Evolutionary conservation across 2,329 filamentous ascomycete species (phyloP).

Genomic region (Pseudomassariella vexata): DNA sequence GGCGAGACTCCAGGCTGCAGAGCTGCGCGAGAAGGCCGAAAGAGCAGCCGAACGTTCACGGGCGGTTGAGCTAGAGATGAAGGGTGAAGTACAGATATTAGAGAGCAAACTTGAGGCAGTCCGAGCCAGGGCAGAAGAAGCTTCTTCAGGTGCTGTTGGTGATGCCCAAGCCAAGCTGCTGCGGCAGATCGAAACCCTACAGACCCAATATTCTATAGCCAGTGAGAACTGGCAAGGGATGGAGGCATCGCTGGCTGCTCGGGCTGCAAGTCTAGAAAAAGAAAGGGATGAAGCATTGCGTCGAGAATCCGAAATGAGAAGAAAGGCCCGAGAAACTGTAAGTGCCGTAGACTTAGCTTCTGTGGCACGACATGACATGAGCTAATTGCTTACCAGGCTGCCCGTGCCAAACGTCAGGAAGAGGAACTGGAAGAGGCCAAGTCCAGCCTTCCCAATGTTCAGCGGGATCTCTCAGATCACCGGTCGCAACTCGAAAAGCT

Average conservation of each 20-base stretch:
- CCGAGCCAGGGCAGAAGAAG: slow-evolving; percentile 81
- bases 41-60: slow-evolving; percentile 66
- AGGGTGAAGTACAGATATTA: slow-evolving; percentile 68
- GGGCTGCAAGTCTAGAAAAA: slow-evolving; percentile 74
- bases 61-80: slow-evolving; percentile 68
- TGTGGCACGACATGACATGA: no score
- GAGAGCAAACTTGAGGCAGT: slow-evolving; percentile 89
- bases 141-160: slow-evolving; percentile 72
- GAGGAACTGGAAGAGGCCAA: slow-evolving; percentile 73
- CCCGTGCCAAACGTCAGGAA: slow-evolving; percentile 61
- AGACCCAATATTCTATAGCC: slow-evolving; percentile 90
- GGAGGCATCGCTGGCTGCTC: slow-evolving; percentile 75
- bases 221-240: slow-evolving; percentile 98
- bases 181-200: slow-evolving; percentile 89
- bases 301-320: slow-evolving; percentile 80
- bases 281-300: slow-evolving; percentile 82
- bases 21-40: slow-evolving; percentile 67
- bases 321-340: slow-evolving; percentile 83
- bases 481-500: slow-evolving; percentile 56
- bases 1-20: slow-evolving; percentile 61
- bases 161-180: slow-evolving; percentile 85
- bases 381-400: slow-evolving; percentile 45
- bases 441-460: slow-evolving; percentile 57
- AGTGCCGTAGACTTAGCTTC: slow-evolving; percentile 24
- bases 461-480: slow-evolving; percentile 57